Evolutionary conservation across 768 basidiomycete genomes (phyloP), one percentile per base, ranked within the genome.

Genomic region (Bullera alba): DNA sequence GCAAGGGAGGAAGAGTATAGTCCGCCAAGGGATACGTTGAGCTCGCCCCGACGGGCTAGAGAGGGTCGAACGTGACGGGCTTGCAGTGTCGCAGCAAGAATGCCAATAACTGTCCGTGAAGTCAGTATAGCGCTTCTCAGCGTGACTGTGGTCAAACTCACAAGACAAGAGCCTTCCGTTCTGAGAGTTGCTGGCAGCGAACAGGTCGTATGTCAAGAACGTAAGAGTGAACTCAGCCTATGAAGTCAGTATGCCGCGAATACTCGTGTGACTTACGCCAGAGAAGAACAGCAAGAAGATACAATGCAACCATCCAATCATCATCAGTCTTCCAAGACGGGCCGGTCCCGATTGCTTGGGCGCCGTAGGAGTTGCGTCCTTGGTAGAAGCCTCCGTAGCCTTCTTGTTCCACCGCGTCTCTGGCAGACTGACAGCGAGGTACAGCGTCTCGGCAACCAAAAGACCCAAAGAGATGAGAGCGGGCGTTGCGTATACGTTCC

Each of bases 161-260:
- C 70, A 72, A 2, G 71, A 72, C 1, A 72, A 56, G 1, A 72
- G 48, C 41, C 64, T 56, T 1, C 71, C 71, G 38, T 72, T 72
- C 32, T 69, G 61, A n/a, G 61, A 57, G 41, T 72, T 72, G 3
- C 63, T 56, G 5, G 70, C 68, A 12, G 47, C 46, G 52, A 69
- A 73, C n/a, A 70, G 56, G 35, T 68, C 68, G 49, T 63, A 70
- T 2, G 69, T 95, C 41, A 96, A 76, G 78, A 97, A 97, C 0
- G 90, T 93, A 19, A 99, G 77, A 0, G 93, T 99, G 73, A 96
- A 96, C 69, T 99, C 93, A 43, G 95, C 92, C 93, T 76, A 27
- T 29, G 39, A 22, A 34, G 35, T 51, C 17, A 52, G 48, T 25
- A 14, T 8, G 37, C 19, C 2, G n/a, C n/a, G n/a, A n/a, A 17